These are phyloP conservation scores for Diospyros kaki DNA, from an alignment of 148 eudicot genomes.

Conservation along the genomic window DNA sequence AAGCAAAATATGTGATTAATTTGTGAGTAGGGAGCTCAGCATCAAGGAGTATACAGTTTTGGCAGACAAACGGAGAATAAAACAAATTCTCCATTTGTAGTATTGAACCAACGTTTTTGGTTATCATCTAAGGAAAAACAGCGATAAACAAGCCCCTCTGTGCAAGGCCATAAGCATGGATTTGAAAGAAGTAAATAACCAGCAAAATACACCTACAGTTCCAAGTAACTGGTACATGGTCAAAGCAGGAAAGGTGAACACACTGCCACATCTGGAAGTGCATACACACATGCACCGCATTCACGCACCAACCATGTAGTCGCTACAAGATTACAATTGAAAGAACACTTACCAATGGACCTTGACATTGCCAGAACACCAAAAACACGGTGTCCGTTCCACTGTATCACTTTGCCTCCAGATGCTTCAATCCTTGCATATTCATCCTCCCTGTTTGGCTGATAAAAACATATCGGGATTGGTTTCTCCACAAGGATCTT, in stretches of 20 bases:
- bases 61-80: too few species aligned
- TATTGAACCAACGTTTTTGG: too few species aligned
- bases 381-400: slow-evolving; percentile 69
- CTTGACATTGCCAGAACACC: slow-evolving; percentile 82
- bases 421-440: slow-evolving; percentile 66
- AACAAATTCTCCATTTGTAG: too few species aligned
- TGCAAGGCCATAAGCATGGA: not conserved
- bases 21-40: too few species aligned
- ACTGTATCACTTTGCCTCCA: slow-evolving; percentile 67
- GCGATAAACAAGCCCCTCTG: not conserved
- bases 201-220: not conserved
- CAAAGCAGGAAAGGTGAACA: not conserved
- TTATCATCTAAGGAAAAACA: too few species aligned
- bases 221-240: not conserved
- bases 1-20: too few species aligned
- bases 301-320: not conserved
- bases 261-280: not conserved
- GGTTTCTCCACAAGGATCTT: not conserved
- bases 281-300: not conserved
- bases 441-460: slow-evolving; percentile 70
- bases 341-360: slow-evolving; percentile 49
- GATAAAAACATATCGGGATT: slow-evolving; percentile 1
- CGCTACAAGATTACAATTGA: not conserved
- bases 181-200: not conserved
- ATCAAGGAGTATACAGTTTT: too few species aligned